Evolutionary conservation across 2,329 filamentous ascomycete genomes (phyloP).

Genomic region (Ophiosphaerella korrae): DNA sequence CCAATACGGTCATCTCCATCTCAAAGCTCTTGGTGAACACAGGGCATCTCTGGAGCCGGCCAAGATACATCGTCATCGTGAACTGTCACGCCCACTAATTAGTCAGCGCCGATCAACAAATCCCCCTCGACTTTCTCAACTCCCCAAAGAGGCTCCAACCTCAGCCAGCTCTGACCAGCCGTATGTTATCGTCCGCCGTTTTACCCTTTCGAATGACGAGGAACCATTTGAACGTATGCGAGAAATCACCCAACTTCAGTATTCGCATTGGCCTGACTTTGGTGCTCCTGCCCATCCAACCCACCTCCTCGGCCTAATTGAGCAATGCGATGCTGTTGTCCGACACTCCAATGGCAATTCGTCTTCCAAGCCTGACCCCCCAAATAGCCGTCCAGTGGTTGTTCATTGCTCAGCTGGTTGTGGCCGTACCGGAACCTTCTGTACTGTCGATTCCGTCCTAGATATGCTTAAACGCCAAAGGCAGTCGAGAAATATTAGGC

Average conservation of each 20-base stretch:
- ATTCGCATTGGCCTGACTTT: conserved; percentile 96
- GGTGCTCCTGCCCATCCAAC: conserved; percentile 87
- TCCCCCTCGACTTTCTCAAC: conserved; percentile 34
- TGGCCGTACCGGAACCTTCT: conserved; percentile 94
- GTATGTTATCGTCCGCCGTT: conserved; percentile 83
- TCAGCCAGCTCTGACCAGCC: conserved; percentile 62
- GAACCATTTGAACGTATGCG: conserved; percentile 85
- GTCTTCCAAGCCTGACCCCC: conserved; percentile 62
- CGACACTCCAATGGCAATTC: conserved; percentile 53
- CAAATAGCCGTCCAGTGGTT: conserved; percentile 70
- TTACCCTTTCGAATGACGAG: conserved; percentile 76
- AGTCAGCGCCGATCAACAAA: conserved; percentile 45
- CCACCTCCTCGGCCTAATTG: conserved; percentile 86
- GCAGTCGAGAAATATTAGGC: conserved; percentile 41
- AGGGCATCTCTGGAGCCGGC: conserved; percentile 74
- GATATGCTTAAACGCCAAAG: conserved; percentile 94
- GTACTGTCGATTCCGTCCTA: conserved; percentile 92
- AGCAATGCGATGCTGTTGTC: conserved; percentile 79
- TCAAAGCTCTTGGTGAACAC: conserved; percentile 81
- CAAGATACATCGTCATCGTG: conserved; percentile 55
- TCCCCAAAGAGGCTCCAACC: conserved; percentile 32
- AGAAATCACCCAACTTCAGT: conserved; percentile 93
- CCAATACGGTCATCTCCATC: conserved; percentile 76
- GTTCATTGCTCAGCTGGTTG: conserved; percentile 97
- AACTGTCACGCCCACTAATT: conserved; percentile 40